Evolutionary conservation across 148 eudicot genomes (phyloP).

Genomic region (Chenopodium berlandieri): DNA sequence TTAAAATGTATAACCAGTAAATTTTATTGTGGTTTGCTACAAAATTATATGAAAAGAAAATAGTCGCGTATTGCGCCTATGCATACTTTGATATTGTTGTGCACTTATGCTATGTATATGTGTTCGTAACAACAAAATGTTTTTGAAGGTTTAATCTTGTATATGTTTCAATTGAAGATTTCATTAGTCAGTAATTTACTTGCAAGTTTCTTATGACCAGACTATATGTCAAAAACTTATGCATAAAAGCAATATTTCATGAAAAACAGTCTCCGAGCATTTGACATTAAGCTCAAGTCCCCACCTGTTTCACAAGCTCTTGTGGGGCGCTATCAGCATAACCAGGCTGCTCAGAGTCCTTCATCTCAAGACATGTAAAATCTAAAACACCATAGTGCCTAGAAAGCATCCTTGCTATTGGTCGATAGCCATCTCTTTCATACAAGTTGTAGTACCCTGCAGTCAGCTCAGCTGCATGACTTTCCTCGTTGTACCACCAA

Average conservation of each 20-base stretch:
- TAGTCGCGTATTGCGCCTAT: no score
- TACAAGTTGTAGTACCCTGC: slow-evolving; percentile 79
- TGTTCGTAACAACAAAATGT: no score
- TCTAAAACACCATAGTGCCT: slow-evolving; percentile 62
- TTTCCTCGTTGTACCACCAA: slow-evolving; percentile 80
- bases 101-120: no score
- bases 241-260: neutral
- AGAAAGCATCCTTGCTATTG: slow-evolving; percentile 79
- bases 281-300: neutral
- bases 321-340: slow-evolving; percentile 65
- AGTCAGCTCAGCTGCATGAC: slow-evolving; percentile 81
- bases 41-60: neutral
- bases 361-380: slow-evolving; percentile 89
- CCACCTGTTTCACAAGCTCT: slow-evolving; percentile 83
- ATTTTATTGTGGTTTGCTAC: neutral
- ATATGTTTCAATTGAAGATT: neutral
- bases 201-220: neutral
- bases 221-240: no score
- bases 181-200: neutral
- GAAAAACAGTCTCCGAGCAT: neutral
- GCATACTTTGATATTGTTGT: no score
- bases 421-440: slow-evolving; percentile 71
- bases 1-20: neutral
- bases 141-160: no score
- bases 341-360: slow-evolving; percentile 60